These are phyloP conservation scores for Entomophthora muscae DNA, from an alignment of 371 early-diverging fungal genomes.

Conservation along the genomic window DNA sequence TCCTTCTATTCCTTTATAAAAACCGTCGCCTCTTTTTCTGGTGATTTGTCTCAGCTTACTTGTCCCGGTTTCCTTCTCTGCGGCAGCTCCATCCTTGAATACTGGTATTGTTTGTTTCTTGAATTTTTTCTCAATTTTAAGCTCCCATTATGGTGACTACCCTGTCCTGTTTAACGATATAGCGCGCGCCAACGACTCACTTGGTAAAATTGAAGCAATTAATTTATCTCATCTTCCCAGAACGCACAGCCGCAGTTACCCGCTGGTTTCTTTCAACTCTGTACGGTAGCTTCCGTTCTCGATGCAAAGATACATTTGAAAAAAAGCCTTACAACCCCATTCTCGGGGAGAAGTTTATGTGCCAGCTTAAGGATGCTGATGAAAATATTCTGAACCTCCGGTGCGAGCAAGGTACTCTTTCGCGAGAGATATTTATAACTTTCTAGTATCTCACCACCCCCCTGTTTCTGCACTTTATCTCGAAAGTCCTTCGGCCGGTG, in stretches of 20 bases:
- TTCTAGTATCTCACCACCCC: conserved; percentile 8
- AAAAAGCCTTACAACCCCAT: conserved; percentile 79
- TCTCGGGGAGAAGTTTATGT: conserved; percentile 46
- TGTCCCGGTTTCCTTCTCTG: conserved; percentile 60
- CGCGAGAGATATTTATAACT: neutral
- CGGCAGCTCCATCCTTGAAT: conserved; percentile 57
- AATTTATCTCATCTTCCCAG: conserved; percentile 12
- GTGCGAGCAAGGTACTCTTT: conserved; percentile 7
- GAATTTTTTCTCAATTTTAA: conserved; percentile 13
- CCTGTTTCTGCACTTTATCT: conserved; percentile 8
- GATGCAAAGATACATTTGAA: conserved; percentile 31
- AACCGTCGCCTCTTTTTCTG: conserved; percentile 54
- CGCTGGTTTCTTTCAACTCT: conserved; percentile 63
- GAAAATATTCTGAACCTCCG: neutral
- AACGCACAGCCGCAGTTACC: conserved; percentile 48
- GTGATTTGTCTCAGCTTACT: conserved; percentile 57
- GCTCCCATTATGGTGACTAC: conserved; percentile 52
- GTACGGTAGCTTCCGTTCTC: conserved; percentile 47
- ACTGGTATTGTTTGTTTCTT: conserved; percentile 34
- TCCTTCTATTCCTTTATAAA: conserved; percentile 52
- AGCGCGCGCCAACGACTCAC: conserved; percentile 29
- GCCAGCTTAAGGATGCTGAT: neutral
- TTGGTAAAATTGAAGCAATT: conserved; percentile 14
- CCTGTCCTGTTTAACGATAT: conserved; percentile 46
- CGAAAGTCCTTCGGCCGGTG: conserved; percentile 33